phyloP scores from a whole-genome alignment of 1,284 basidiomycete species.

The Earliella scabrosa region DNA sequence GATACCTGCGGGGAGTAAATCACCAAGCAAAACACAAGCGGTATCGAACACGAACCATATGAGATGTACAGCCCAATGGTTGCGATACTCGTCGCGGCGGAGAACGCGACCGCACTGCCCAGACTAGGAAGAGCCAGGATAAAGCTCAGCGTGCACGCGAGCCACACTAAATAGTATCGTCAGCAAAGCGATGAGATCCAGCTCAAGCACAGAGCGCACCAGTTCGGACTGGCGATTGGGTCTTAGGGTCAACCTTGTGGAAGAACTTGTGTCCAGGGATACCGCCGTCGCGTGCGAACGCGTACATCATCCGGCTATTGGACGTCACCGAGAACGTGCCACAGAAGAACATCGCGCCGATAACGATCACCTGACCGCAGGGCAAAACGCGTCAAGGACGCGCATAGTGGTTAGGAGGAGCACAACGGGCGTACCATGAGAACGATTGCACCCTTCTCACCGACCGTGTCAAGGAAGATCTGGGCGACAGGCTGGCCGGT shows the following conservation, averaged over 20 bases:
- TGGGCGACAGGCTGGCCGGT: conserved; percentile 77
- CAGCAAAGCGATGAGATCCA: not conserved
- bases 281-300: conserved; percentile 73
- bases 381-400: not conserved
- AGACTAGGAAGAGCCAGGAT: conserved; percentile 73
- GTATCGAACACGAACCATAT: conserved; percentile 48
- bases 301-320: conserved; percentile 83
- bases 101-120: conserved; percentile 72
- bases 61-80: conserved; percentile 81
- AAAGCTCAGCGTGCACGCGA: conserved; percentile 79
- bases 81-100: conserved; percentile 77
- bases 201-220: conserved; percentile 41
- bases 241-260: conserved; percentile 60
- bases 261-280: conserved; percentile 71
- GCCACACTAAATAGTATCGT: conserved; percentile 56
- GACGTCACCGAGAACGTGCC: conserved; percentile 78
- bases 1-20: conserved; percentile 45
- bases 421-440: conserved; percentile 53
- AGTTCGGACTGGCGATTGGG: conserved; percentile 68
- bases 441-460: conserved; percentile 70
- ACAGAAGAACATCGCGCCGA: conserved; percentile 75
- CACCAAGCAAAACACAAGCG: not conserved
- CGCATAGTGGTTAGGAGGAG: not conserved
- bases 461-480: conserved; percentile 77
- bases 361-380: conserved; percentile 56